Base-by-base conservation (phyloP, 441 rosid genomes). In the Bruguiera hainesii region DNA sequence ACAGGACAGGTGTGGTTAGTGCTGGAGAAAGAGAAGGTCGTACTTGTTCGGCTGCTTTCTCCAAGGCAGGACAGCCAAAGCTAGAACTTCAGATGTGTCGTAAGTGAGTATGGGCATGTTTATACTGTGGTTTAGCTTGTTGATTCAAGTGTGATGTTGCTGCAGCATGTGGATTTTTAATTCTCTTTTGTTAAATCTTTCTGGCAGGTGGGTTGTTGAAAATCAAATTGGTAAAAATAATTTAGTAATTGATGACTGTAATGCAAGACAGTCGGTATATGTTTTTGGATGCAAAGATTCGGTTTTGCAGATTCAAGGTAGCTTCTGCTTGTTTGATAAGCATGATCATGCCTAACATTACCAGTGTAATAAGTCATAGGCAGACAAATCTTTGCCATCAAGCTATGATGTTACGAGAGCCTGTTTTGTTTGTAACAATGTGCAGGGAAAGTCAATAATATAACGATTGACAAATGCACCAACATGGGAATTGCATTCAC, bases 1-100 rank as follows among this genome's bases (percentile, higher is more conserved):
- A 87, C 75, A 85, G 91, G 80, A 78, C 80, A 65, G 96, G 98
- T 58, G 79, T 86, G 70, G 95, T 95, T 82, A 76, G 81, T 76
- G 71, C 78, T 35, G 4, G 58, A 69, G 90, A 80, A 66, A 90
- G 88, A 79, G 72, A 83, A 77, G 64, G 73, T 42, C 88, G 72
- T 49, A 18, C 81, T 66, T 62, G 69, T 76, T 65, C 85, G 67
- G 73, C 89, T 33, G 81, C 91, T 26, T 67, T 83, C 76, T 80
- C 96, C 2, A 95, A 86, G 83, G 69, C 80, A 49, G 96, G 88
- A 63, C 97, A 98, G 65, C 96, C 99, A 16, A 91, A 89, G 68
- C 63, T 95, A 64, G 98, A 95, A 89, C 91, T 95, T 82, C 97
- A 90, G 79, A 85, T 90, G 95, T 97, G 99, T 78, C 95, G 99